A percentile compares a stretch with the other conserved stretches of the same genome.
phyloP scores from a whole-genome alignment of 83 land plant genomes.

The Picea abies region DNA sequence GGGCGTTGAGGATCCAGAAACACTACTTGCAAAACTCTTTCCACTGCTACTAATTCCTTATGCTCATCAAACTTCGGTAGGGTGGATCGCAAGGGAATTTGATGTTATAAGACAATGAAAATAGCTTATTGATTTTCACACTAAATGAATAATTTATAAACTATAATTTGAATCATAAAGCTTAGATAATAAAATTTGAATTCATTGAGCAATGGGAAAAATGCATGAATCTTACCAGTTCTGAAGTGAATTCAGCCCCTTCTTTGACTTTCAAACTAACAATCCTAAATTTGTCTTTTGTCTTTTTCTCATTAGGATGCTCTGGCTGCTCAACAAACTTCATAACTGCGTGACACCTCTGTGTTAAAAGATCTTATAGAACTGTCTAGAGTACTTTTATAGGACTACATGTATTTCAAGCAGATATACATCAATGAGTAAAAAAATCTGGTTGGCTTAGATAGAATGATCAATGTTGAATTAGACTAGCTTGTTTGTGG shows the following conservation, averaged over 20 bases:
- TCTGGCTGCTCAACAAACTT: slow-evolving; percentile 90
- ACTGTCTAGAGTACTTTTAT: not conserved
- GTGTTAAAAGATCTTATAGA: not conserved
- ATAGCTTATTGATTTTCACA: not conserved
- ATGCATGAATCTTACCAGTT: slow-evolving; percentile 53
- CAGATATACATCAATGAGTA: not conserved
- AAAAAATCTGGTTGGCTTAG: not conserved
- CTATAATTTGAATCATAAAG: not conserved
- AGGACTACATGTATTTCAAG: slow-evolving; percentile 8
- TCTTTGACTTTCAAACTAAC: slow-evolving; percentile 81
- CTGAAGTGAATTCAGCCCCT: slow-evolving; percentile 79
- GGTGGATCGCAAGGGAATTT: not conserved
- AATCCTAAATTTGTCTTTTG: slow-evolving; percentile 84
- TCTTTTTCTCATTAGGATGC: slow-evolving; percentile 74
- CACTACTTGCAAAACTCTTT: slow-evolving; percentile 74
- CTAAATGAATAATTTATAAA: not conserved
- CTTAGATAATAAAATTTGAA: not conserved
- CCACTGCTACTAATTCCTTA: slow-evolving; percentile 71
- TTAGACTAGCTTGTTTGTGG: no score
- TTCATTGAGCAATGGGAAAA: not conserved
- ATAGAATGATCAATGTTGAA: no score
- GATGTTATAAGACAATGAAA: not conserved
- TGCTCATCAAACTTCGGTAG: slow-evolving; percentile 80
- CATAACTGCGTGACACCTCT: slow-evolving; percentile 52
- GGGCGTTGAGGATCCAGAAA: slow-evolving; percentile 77